phyloP scores from a whole-genome alignment of 805 yeast genomes.

The Saccharomycodes ludwigii region DNA sequence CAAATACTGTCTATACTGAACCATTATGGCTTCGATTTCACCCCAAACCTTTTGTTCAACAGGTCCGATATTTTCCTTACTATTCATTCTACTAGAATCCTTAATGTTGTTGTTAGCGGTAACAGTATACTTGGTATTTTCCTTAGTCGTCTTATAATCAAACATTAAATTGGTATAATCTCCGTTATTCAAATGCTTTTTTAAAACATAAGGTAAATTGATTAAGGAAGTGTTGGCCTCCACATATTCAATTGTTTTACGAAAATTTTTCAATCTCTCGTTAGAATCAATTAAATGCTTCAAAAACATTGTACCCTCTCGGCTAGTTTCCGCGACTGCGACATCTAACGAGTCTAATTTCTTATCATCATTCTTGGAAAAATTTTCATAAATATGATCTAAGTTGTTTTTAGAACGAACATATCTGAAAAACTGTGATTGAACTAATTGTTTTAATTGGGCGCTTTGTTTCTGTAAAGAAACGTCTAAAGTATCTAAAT shows the following conservation, averaged over 20 bases:
- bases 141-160: constrained; percentile 43
- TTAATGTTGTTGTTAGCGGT: too few species aligned
- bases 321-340: constrained; percentile 36
- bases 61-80: constrained; percentile 19
- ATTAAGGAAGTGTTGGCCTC: constrained; percentile 41
- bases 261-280: constrained; percentile 35
- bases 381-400: constrained; percentile 46
- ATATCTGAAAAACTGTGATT: constrained; percentile 48
- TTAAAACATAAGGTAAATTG: constrained; percentile 42
- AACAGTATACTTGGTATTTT: constrained; percentile 13
- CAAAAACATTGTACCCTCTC: constrained; percentile 38
- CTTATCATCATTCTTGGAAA: constrained; percentile 17
- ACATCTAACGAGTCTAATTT: constrained; percentile 26
- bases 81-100: constrained; percentile 8
- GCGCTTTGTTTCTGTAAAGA: constrained; percentile 38
- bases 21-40: constrained; percentile 41
- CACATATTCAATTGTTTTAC: constrained; percentile 36
- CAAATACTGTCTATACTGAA: constrained; percentile 38
- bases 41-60: constrained; percentile 43
- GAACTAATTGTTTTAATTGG: constrained; percentile 38
- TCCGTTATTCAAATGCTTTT: constrained; percentile 29
- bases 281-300: constrained; percentile 48
- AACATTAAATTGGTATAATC: constrained; percentile 48
- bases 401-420: constrained; percentile 53
- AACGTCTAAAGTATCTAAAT: constrained; percentile 36